Percentiles rank a stretch among this genome's conserved stretches.
Conservation (phyloP, 495 filamentous ascomycete species). For the Penicillium ochrochloron region DNA sequence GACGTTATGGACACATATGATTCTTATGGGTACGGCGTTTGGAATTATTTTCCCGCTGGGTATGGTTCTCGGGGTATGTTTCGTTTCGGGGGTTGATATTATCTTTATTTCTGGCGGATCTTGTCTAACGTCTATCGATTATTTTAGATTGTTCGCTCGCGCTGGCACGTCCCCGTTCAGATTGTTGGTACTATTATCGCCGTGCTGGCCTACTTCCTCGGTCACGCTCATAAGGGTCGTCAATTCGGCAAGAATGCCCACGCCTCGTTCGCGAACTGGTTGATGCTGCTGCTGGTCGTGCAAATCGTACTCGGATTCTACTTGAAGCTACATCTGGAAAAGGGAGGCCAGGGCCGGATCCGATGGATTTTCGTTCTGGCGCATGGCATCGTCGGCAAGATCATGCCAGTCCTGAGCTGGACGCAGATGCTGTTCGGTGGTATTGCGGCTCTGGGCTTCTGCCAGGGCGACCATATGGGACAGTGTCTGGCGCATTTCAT, state of each 20-base stretch:
- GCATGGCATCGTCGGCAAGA: slow-evolving; percentile 84
- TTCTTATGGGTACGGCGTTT: slow-evolving; percentile 85
- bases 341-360: slow-evolving; percentile 78
- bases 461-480: slow-evolving; percentile 84
- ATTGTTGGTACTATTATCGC: slow-evolving; percentile 74
- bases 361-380: slow-evolving; percentile 70
- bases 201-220: slow-evolving; percentile 84
- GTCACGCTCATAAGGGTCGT: slow-evolving; percentile 86
- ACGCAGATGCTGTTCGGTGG: slow-evolving; percentile 97
- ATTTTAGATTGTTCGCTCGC: slow-evolving; percentile 77
- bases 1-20: slow-evolving; percentile 91
- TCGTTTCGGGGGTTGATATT: neutral
- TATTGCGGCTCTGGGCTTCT: slow-evolving; percentile 93
- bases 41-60: slow-evolving; percentile 91
- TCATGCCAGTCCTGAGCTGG: slow-evolving; percentile 86
- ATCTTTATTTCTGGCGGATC: slow-evolving; percentile 2
- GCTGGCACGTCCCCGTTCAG: slow-evolving; percentile 95
- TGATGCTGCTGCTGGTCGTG: slow-evolving; percentile 76
- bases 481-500: slow-evolving; percentile 98
- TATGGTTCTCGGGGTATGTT: slow-evolving; percentile 90
- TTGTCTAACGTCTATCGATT: neutral
- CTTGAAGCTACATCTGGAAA: slow-evolving; percentile 84
- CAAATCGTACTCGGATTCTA: slow-evolving; percentile 87
- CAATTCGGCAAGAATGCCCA: slow-evolving; percentile 87
- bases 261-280: slow-evolving; percentile 72